These are phyloP conservation scores for Kregervanrija pseudodelftensis DNA, from an alignment of 805 yeast genomes.

Conservation along the genomic window DNA sequence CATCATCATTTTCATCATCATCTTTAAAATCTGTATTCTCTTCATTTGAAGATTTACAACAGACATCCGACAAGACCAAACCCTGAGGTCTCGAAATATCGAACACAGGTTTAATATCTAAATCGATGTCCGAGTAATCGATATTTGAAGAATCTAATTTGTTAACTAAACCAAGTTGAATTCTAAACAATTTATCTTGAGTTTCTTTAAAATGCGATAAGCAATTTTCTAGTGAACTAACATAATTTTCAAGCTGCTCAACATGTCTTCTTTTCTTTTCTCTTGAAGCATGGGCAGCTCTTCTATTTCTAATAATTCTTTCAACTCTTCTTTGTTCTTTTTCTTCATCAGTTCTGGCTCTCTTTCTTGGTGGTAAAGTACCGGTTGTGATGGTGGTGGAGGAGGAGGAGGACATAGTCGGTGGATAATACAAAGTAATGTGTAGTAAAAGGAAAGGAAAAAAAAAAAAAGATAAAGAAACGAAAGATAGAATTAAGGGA, in stretches of 20 bases:
- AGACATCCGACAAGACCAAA: constrained; percentile 13
- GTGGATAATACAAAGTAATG: not conserved
- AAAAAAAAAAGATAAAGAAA: no score
- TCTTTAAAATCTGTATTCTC: constrained; percentile 1
- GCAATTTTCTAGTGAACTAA: constrained; percentile 32
- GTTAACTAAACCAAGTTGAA: constrained; percentile 13
- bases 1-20: constrained; percentile 12
- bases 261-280: constrained; percentile 93
- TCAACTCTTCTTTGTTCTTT: constrained; percentile 95
- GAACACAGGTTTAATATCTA: constrained; percentile 7
- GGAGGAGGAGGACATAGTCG: constrained; percentile 1
- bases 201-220: constrained; percentile 10
- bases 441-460: not conserved
- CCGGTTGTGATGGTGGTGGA: constrained; percentile 6
- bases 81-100: constrained; percentile 21
- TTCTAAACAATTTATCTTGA: constrained; percentile 8
- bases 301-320: constrained; percentile 84
- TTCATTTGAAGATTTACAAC: no score
- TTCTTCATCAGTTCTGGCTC: constrained; percentile 95
- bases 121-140: constrained; percentile 12
- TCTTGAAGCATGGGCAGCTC: constrained; percentile 96
- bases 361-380: constrained; percentile 81
- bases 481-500: no score
- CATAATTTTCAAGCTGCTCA: constrained; percentile 69
- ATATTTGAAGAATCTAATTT: constrained; percentile 13